Conservation (phyloP, 306 rosid genomes). For the Sicyos edulis region DNA sequence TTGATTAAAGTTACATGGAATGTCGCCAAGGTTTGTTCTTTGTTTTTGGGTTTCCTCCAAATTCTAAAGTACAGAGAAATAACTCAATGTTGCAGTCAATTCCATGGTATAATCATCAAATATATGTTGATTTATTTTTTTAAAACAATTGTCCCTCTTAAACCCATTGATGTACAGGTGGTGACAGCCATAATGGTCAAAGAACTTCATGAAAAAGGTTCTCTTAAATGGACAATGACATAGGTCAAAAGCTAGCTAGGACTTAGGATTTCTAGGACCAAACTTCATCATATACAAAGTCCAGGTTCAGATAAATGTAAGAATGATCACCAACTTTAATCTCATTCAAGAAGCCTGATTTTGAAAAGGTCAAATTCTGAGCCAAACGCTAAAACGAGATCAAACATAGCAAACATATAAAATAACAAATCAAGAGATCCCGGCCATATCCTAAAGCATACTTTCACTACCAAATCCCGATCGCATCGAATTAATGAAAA, state of each 20-base stretch:
- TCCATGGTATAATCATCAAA: background rate
- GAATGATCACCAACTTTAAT: background rate
- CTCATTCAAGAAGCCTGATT: background rate
- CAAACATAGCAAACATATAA: background rate
- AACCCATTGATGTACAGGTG: background rate
- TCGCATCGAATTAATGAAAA: background rate
- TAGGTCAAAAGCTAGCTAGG: background rate
- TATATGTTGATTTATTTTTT: background rate
- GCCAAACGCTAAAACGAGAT: background rate
- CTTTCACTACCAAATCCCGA: background rate
- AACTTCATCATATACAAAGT: background rate
- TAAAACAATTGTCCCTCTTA: background rate
- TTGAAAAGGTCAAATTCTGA: background rate
- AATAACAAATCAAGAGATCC: background rate
- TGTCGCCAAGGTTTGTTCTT: background rate
- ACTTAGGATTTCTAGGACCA: conserved; percentile 12
- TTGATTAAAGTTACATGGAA: background rate
- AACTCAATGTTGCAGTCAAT: background rate
- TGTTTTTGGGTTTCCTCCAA: background rate
- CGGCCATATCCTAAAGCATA: too few relatives aligned
- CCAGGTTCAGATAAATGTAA: background rate
- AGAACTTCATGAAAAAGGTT: background rate
- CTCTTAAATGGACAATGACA: background rate
- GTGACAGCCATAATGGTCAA: background rate
- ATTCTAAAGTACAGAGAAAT: background rate